Evolutionary conservation across 116 monocot genomes (phyloP), one percentile per base, ranked within the genome.

Genomic region (Trichopus zeylanicus): DNA sequence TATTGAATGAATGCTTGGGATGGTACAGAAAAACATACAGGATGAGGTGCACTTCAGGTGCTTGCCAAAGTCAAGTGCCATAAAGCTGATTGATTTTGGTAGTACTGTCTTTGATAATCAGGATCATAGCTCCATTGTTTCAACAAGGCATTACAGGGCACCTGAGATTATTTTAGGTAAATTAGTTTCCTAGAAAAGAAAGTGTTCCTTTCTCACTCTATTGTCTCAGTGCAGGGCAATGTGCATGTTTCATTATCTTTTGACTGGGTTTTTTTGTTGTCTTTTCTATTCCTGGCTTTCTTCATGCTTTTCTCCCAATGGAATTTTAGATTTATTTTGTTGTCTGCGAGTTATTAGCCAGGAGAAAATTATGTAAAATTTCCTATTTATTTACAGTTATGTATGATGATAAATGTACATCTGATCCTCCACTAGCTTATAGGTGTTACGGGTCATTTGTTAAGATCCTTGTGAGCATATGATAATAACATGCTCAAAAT

Each of bases 31-130:
- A 66, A 86, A 71, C 63, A 78, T 63, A 73, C 75, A 67, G 70
- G 87, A 83, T 72, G 89, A 81, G 70, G 70, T 70, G 67, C 74
- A 81, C 56, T 90, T 87, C 76, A 90, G 79, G 81, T 79, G 67
- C 74, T 84, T 97, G 77, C 97, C 97, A 67, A 97, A 97, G 79
- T 77, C 98, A 59, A 98, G 98, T 85, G 88, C 87, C 52, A 98
- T 91, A 75, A 98, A 98, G 84, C 70, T 98, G 73, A 98, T 98
- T 86, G 98, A 98, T 82, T 98, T 98, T 85, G 98, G 98, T 66
- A 98, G 91, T 71, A 87, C 98, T 63, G 85, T 77, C 22, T 91
- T 82, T 82, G 87, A 91, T 64, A 82, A 84, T 70, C 81, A 79
- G 70, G 73, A 87, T 21, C 98, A 76, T 82, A 82, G 75, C 78